Evolutionary conservation across 78 protist genomes (phyloP).

Genomic region (Planoprotostelium fungivorum): DNA sequence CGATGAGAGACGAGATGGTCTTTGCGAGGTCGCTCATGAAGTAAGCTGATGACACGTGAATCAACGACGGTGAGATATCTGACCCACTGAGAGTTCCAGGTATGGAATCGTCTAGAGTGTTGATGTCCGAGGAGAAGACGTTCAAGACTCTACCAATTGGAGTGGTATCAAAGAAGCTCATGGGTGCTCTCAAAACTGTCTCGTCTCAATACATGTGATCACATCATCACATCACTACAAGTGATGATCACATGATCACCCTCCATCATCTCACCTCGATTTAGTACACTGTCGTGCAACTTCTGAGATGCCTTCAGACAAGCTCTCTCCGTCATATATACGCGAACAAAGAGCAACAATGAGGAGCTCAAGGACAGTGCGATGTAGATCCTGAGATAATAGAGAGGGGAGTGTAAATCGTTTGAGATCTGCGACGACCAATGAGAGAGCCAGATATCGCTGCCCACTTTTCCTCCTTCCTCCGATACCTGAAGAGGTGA

Average conservation of each 20-base stretch:
- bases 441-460: not conserved
- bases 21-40: not conserved
- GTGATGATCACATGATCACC: too few relatives aligned
- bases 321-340: constrained; percentile 23
- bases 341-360: constrained; percentile 15
- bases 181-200: constrained; percentile 88
- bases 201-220: too few relatives aligned
- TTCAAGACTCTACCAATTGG: constrained; percentile 92
- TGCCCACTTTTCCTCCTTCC: not conserved
- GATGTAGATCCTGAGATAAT: constrained; percentile 36
- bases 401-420: not conserved
- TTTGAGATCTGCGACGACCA: not conserved
- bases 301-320: constrained; percentile 33
- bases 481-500: not conserved
- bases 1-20: not conserved
- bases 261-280: constrained; percentile 7
- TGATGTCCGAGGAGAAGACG: constrained; percentile 86
- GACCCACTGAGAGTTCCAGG: constrained; percentile 35
- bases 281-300: constrained; percentile 46
- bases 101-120: constrained; percentile 68
- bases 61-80: constrained; percentile 26
- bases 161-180: constrained; percentile 91
- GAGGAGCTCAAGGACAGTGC: constrained; percentile 24
- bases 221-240: too few relatives aligned
- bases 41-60: not conserved